Evolutionary conservation across 805 yeast genomes (phyloP).

Genomic region (Candida montana): DNA sequence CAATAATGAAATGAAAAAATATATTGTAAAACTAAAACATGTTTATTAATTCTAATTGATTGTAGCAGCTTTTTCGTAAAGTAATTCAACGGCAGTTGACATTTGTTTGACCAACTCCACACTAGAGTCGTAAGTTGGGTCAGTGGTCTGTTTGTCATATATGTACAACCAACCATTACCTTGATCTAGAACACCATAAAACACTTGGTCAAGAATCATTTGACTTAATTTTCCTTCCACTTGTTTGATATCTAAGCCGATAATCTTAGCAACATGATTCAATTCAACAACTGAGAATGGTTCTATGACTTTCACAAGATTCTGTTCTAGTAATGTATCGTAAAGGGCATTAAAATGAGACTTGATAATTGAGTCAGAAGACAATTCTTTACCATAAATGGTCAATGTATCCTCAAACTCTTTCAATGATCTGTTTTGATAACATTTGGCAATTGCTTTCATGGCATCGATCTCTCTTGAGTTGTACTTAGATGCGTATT

Average conservation of each 20-base stretch:
- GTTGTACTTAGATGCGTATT: constrained; percentile 66
- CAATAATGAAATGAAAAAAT: neutral
- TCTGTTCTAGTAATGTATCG: constrained; percentile 89
- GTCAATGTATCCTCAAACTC: constrained; percentile 85
- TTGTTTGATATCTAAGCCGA: constrained; percentile 81
- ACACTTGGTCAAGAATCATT: constrained; percentile 94
- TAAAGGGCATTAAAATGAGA: constrained; percentile 89
- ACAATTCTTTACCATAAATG: constrained; percentile 66
- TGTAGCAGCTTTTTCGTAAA: constrained; percentile 89
- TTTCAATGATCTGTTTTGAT: constrained; percentile 80
- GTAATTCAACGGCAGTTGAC: constrained; percentile 81
- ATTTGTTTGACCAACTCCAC: constrained; percentile 82
- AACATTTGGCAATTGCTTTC: constrained; percentile 89
- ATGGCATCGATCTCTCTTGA: constrained; percentile 91
- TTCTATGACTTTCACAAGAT: constrained; percentile 88
- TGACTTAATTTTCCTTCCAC: constrained; percentile 93
- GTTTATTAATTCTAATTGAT: constrained; percentile 43
- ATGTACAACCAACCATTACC: constrained; percentile 96
- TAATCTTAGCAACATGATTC: constrained; percentile 76
- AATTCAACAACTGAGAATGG: constrained; percentile 96
- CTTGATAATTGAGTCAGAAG: constrained; percentile 82
- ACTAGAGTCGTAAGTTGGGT: constrained; percentile 83
- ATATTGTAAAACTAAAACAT: neutral
- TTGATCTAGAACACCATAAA: constrained; percentile 94
- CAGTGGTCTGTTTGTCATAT: constrained; percentile 83